phyloP scores from a whole-genome alignment of 1,139 yeast genomes.

The Blastobotrys aristatus region DNA sequence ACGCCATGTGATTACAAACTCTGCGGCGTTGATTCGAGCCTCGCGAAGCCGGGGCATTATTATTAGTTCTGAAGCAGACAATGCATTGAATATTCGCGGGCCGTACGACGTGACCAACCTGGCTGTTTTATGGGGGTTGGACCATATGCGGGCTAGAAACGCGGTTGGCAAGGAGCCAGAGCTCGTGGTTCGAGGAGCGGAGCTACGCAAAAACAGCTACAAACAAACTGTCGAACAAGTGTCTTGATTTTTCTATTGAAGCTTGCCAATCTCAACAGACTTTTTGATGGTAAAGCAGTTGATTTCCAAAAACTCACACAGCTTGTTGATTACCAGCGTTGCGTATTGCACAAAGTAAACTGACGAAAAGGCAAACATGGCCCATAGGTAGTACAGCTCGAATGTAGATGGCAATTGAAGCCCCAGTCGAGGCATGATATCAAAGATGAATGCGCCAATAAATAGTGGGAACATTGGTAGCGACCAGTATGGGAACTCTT shows the following conservation, averaged over 20 bases:
- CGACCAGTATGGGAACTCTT: constrained; percentile 52
- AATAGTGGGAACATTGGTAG: constrained; percentile 35
- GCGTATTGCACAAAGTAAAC: constrained; percentile 36
- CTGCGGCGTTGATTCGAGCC: constrained; percentile 73
- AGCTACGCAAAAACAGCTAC: constrained; percentile 60
- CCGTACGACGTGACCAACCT: constrained; percentile 65
- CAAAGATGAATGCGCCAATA: constrained; percentile 36
- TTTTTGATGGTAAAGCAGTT: constrained; percentile 35
- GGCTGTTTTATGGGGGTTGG: constrained; percentile 64
- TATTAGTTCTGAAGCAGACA: constrained; percentile 68
- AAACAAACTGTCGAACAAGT: constrained; percentile 32
- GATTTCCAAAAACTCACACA: constrained; percentile 37
- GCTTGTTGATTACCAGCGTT: constrained; percentile 33
- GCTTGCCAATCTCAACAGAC: constrained; percentile 11
- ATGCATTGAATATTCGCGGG: constrained; percentile 56
- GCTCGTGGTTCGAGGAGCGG: constrained; percentile 62
- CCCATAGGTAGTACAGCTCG: constrained; percentile 35
- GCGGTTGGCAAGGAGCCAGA: constrained; percentile 58
- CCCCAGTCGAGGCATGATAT: constrained; percentile 30
- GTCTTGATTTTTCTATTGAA: neutral
- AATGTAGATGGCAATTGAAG: constrained; percentile 20
- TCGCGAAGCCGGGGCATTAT: constrained; percentile 76
- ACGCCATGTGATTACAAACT: constrained; percentile 62
- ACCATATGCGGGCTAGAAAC: constrained; percentile 54
- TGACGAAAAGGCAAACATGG: constrained; percentile 27